Evolutionary conservation across 306 rosid genomes (phyloP).

Genomic region (Fagus sylvatica): DNA sequence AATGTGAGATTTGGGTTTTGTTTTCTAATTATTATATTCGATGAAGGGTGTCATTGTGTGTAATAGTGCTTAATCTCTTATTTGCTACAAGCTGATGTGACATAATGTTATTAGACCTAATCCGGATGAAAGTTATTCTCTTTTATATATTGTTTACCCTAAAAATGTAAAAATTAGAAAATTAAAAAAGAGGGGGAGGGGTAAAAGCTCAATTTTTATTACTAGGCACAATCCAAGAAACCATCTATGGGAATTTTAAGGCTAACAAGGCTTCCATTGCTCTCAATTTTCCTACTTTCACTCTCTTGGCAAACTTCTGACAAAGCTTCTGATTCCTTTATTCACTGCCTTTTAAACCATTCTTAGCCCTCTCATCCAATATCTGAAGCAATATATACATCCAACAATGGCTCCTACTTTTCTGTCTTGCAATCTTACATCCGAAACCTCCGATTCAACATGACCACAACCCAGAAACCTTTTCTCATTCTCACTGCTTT

Average conservation of each 20-base stretch:
- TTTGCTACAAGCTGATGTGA: too few relatives aligned
- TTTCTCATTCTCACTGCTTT: constrained; percentile 57
- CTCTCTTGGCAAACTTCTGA: constrained; percentile 18
- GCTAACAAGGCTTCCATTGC: not conserved
- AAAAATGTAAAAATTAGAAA: too few relatives aligned
- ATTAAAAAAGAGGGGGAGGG: too few relatives aligned
- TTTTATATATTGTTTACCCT: too few relatives aligned
- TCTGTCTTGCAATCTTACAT: constrained; percentile 46
- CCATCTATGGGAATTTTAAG: not conserved
- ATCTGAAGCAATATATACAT: constrained; percentile 48
- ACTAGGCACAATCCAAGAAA: not conserved
- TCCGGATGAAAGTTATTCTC: too few relatives aligned
- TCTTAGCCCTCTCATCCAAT: constrained; percentile 50
- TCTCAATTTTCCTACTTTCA: constrained; percentile 8
- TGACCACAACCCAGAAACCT: constrained; percentile 50
- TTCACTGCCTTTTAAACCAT: constrained; percentile 49
- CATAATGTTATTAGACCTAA: too few relatives aligned
- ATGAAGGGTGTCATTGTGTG: too few relatives aligned
- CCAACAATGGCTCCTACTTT: constrained; percentile 43
- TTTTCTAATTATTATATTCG: too few relatives aligned
- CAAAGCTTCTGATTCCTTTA: constrained; percentile 34
- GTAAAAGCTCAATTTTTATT: not conserved
- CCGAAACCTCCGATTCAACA: constrained; percentile 67
- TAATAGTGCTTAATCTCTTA: too few relatives aligned
- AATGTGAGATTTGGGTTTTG: too few relatives aligned